Evolutionary conservation across 129 eudicot genomes (phyloP), one percentile per base, ranked within the genome.

Genomic region (Flaveria brownii): DNA sequence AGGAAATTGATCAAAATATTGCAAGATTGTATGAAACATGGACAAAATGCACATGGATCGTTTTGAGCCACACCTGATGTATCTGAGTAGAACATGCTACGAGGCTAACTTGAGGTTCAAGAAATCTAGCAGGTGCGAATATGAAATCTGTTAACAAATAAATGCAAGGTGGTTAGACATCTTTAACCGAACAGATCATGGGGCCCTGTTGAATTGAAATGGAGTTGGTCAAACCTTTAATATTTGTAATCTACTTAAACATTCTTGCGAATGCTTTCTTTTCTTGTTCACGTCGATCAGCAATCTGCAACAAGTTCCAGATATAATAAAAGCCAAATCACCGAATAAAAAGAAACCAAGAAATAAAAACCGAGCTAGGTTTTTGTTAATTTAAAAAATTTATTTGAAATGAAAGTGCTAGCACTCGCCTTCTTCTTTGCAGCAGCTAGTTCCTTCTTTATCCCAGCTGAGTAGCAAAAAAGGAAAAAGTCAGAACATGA

Each of bases 391-490:
- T 23, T 50, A 73, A 3, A 66, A 23, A 56, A 46, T 7, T n/a
- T 22, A 64, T 16, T 36, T 9, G 6, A 28, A 56, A 22, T 61
- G 17, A 49, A 61, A 28, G 70, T 45, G 72, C 20, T 28, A 41
- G 50, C 13, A 77, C 88, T 77, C 2, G 62, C 96, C 94, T 86
- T 90, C 81, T 88, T 90, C 74, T 84, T 92, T 52, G 98, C 91
- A 50, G 85, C 85, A 57, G 95, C 92, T 57, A 93, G 88, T 85
- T 87, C 95, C 82, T 85, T 93, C 88, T 85, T 93, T 78, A 90
- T 90, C 78, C 83, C 87, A 83, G 86, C 95, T 92, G 80, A 66
- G 80, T 46, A 28, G 55, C 64, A 62, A 71, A 71, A 71, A 76
- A 51, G 28, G 28, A 36, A 17, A 66, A 41, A 25, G 18, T 47